phyloP scores from a whole-genome alignment of 1,139 yeast genomes.

The Hemisphaericaspora xylanilytica region DNA sequence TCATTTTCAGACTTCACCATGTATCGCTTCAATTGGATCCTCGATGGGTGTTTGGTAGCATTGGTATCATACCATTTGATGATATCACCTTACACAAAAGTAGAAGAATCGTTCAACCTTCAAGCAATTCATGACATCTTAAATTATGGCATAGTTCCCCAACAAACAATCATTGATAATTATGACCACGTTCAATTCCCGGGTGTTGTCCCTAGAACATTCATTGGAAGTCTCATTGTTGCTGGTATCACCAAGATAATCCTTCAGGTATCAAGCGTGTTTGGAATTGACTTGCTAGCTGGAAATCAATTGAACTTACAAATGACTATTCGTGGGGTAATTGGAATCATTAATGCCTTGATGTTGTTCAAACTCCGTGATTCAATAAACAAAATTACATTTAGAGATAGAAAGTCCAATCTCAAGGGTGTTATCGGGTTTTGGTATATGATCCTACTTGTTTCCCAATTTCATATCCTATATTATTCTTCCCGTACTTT shows the following conservation, averaged over 20 bases:
- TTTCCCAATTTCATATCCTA: constrained; percentile 74
- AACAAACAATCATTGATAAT: constrained; percentile 30
- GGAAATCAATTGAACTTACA: constrained; percentile 45
- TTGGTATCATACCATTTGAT: constrained; percentile 45
- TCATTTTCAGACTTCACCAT: too few relatives aligned
- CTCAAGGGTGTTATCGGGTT: constrained; percentile 34
- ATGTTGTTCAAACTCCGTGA: constrained; percentile 28
- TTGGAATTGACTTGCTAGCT: not conserved
- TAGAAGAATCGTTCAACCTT: constrained; percentile 88
- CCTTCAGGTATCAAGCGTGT: not conserved
- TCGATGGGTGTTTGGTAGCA: constrained; percentile 25
- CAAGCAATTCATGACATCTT: constrained; percentile 88
- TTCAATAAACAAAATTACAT: constrained; percentile 26
- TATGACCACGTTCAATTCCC: constrained; percentile 82
- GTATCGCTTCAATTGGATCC: constrained; percentile 20
- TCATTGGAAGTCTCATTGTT: constrained; percentile 67
- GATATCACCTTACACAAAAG: constrained; percentile 81
- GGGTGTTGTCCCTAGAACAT: constrained; percentile 87
- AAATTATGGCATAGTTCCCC: constrained; percentile 53
- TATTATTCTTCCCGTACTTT: constrained; percentile 78
- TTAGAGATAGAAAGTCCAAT: constrained; percentile 20
- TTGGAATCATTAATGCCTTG: constrained; percentile 51
- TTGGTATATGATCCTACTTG: constrained; percentile 59
- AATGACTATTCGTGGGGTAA: constrained; percentile 46
- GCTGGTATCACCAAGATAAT: constrained; percentile 39